These are phyloP conservation scores for Geotrichum fermentans DNA, from an alignment of 1,139 yeast species.

Conservation along the genomic window DNA sequence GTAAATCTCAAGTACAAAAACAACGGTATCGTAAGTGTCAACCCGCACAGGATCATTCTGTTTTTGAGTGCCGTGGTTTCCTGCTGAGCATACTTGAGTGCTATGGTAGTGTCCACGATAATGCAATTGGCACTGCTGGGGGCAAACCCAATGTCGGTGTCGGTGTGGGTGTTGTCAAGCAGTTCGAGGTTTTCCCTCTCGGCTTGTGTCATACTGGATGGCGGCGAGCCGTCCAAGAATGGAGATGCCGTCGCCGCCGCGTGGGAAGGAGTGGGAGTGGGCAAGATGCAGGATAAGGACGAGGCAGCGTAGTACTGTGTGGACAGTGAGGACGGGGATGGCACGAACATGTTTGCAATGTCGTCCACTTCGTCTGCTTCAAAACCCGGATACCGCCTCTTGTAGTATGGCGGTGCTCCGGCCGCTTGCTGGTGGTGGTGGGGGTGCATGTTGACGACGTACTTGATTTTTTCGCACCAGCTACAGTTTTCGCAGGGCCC, in stretches of 20 bases:
- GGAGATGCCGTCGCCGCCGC: neutral
- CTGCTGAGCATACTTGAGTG: constrained; percentile 15
- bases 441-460: neutral
- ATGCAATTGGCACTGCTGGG: neutral
- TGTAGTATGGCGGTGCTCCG: too few species aligned
- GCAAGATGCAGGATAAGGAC: neutral
- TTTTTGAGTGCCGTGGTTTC: constrained; percentile 25
- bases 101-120: constrained; percentile 12
- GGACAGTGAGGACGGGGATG: neutral
- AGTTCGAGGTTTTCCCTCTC: too few species aligned
- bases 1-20: constrained; percentile 24
- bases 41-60: constrained; percentile 24
- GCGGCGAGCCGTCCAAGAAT: neutral
- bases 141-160: neutral
- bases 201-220: too few species aligned
- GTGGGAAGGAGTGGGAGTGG: neutral
- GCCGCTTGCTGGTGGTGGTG: neutral
- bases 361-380: too few species aligned
- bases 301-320: neutral
- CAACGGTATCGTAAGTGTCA: constrained; percentile 26
- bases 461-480: neutral
- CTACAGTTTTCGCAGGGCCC: neutral
- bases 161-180: neutral
- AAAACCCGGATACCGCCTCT: too few species aligned
- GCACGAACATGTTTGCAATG: neutral